Base-by-base conservation (phyloP, 352 stramenopile species). In the Phytophthora nicotianae region DNA sequence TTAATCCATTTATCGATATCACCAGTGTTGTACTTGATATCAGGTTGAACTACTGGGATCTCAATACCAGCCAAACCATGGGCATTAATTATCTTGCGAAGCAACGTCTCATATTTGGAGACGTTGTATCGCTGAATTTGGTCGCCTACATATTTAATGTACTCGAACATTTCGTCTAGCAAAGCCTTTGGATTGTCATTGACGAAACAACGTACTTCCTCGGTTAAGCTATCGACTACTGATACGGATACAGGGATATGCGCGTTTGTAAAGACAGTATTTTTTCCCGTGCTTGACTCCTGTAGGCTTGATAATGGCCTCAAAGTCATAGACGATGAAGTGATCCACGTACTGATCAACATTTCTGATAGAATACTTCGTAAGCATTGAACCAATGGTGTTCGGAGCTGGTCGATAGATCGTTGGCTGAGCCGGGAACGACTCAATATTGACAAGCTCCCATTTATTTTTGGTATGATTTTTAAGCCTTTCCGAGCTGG, bases 91-190 rank as follows among this genome's bases (percentile, higher is more conserved):
- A 29, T 29, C 26, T 29, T 29, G 4, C 26, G 26, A 29, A 29
- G 26, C 26, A 29, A 29, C 4, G 26, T 8, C 26, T 29, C 26
- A 7, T 29, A 29, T 29, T 29, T 29, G 26, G 26, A 29, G 7
- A 29, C 26, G 26, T 29, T 29, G 26, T 29, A 29, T 29, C 26
- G 26, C 7, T 29, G 26, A 8, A 29, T 29, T 7, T 29, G 4
- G 4, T 29, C 26, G 7, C 26, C 26, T 8, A 29, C 20, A 10
- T 29, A 29, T 29, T 7, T 7, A 29, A 58, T 50, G 26, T 64
- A 64, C 35, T 65, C 16, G 42, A 66, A 60, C 58, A 55, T 66
- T 24, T 59, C 48, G 42, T 24, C 40, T 9, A 58, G 50, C 11
- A 65, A 17, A 16, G 29, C 14, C 45, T 63, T 63, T 10, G 55